Evolutionary conservation across 345 rosid genomes (phyloP).

Genomic region (Salix suchowensis): DNA sequence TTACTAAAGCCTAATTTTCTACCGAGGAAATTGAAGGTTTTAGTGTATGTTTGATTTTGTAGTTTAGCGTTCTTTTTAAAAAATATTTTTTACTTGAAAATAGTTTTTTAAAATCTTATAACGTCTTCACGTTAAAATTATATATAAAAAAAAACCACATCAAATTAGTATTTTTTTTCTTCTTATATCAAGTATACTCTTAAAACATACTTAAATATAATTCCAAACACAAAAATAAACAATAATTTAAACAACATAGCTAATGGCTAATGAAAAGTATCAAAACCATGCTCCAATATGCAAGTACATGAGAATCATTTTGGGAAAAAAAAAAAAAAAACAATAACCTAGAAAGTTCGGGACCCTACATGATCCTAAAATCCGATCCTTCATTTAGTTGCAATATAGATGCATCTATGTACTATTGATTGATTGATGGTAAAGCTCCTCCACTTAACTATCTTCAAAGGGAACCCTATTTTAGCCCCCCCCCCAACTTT

Average conservation of each 20-base stretch:
- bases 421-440: background rate
- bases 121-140: no score
- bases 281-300: background rate
- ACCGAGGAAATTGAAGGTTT: no score
- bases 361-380: background rate
- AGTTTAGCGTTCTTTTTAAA: no score
- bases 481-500: background rate
- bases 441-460: constrained; percentile 3
- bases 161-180: background rate
- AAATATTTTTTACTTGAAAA: background rate
- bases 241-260: no score
- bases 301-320: background rate
- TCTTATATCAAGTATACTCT: rapidly evolving
- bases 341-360: background rate
- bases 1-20: no score
- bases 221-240: no score
- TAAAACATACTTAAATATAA: background rate
- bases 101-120: background rate
- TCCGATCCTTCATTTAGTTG: background rate
- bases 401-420: background rate
- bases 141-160: background rate
- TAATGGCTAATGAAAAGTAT: background rate
- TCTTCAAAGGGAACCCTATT: background rate
- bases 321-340: background rate
- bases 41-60: no score